These are phyloP conservation scores for Eucalyptus curtisii DNA, from an alignment of 345 rosid species.

Conservation along the genomic window DNA sequence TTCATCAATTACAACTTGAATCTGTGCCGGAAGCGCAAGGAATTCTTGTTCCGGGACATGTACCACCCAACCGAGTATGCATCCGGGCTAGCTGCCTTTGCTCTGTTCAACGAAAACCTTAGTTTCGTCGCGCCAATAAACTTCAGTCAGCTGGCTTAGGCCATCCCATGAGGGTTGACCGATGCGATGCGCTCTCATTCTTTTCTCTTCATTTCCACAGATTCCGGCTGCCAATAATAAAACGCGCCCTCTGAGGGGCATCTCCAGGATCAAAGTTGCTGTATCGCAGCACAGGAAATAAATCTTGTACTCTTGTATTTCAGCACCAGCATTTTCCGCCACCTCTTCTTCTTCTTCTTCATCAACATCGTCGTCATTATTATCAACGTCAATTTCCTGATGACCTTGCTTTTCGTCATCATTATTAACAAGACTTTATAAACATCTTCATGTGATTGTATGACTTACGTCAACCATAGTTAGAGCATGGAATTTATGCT, in stretches of 20 bases:
- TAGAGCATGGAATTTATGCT: no score
- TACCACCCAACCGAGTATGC: slow-evolving; percentile 4
- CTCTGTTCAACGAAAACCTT: not conserved
- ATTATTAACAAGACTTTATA: no score
- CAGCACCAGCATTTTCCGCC: not conserved
- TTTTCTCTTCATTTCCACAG: not conserved
- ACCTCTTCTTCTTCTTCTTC: not conserved
- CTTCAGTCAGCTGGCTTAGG: not conserved
- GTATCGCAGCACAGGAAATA: not conserved
- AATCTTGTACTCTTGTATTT: not conserved
- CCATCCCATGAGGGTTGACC: not conserved
- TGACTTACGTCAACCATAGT: not conserved
- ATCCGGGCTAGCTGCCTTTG: not conserved
- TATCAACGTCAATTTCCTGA: not conserved
- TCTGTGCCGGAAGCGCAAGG: not conserved
- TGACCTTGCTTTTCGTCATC: accelerated
- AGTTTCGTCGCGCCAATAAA: not conserved
- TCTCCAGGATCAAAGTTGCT: not conserved
- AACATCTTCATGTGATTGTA: not conserved
- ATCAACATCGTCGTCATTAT: accelerated
- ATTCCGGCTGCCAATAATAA: not conserved
- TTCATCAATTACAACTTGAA: not conserved
- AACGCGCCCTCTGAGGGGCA: not conserved
- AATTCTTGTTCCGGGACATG: slow-evolving; percentile 6
- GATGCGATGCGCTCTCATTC: not conserved